These are phyloP conservation scores for Mytilinidion resinicola DNA, from an alignment of 495 filamentous ascomycete genomes.

Conservation along the genomic window DNA sequence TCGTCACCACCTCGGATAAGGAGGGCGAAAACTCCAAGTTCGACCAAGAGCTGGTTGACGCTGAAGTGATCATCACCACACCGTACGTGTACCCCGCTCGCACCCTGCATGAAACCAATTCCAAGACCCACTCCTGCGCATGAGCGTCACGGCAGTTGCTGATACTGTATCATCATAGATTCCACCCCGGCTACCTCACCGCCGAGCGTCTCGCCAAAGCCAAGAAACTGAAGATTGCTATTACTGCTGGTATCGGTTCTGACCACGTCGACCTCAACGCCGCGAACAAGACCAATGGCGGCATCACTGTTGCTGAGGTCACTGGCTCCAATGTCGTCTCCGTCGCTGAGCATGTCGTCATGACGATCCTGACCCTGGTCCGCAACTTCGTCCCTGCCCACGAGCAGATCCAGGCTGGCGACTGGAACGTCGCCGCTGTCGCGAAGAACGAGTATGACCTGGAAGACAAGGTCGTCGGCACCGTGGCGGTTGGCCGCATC, in stretches of 20 bases:
- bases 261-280: conserved; percentile 97
- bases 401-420: conserved; percentile 80
- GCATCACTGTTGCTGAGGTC: conserved; percentile 93
- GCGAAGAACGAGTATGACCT: conserved; percentile 98
- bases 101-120: conserved; percentile 1
- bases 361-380: conserved; percentile 95
- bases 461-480: conserved; percentile 95
- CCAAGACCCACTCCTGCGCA: neutral
- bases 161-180: conserved; percentile 46
- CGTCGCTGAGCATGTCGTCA: conserved; percentile 68
- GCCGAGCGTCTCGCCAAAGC: conserved; percentile 94
- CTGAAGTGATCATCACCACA: conserved; percentile 98
- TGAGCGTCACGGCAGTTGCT: neutral
- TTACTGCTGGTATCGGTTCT: conserved; percentile 96
- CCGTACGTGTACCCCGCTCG: conserved; percentile 57
- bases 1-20: conserved; percentile 97
- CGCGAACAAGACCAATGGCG: conserved; percentile 97
- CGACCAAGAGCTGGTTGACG: conserved; percentile 90
- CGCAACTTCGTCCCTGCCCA: conserved; percentile 98
- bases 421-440: conserved; percentile 92
- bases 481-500: conserved; percentile 94
- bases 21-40: conserved; percentile 89
- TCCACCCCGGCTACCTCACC: conserved; percentile 97
- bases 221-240: conserved; percentile 92
- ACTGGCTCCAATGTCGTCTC: conserved; percentile 60